phyloP scores from a whole-genome alignment of 2,329 filamentous ascomycete species.

The Aspergillus ochraceoroseus region DNA sequence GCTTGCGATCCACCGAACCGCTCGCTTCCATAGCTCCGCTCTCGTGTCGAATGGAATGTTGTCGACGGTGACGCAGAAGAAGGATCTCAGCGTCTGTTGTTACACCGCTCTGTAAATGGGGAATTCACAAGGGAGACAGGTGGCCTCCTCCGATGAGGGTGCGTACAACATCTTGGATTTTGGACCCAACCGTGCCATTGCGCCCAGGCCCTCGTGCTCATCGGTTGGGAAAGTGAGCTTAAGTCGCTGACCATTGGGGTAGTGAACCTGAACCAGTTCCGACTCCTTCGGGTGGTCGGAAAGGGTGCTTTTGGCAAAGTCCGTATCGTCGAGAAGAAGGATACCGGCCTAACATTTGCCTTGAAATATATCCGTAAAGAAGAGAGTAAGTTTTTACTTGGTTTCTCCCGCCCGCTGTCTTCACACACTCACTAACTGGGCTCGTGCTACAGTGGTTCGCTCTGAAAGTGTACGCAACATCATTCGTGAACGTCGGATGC shows the following conservation, averaged over 20 bases:
- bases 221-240: too few species aligned
- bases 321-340: conserved; percentile 95
- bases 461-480: conserved; percentile 98
- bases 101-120: conserved; percentile 59
- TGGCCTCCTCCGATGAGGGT: conserved; percentile 92
- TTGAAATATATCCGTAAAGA: conserved; percentile 98
- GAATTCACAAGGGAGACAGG: conserved; percentile 89
- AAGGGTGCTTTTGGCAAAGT: conserved; percentile 99
- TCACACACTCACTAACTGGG: conserved; percentile 13
- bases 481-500: conserved; percentile 93
- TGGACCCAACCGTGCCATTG: neutral
- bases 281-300: conserved; percentile 87
- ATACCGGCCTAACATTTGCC: conserved; percentile 88
- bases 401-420: too few species aligned
- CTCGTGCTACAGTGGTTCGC: conserved; percentile 67
- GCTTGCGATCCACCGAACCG: neutral
- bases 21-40: conserved; percentile 1
- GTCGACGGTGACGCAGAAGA: conserved; percentile 25
- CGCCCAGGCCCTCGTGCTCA: neutral
- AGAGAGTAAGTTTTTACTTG: conserved; percentile 57
- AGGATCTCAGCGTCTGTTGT: conserved; percentile 19
- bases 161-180: conserved; percentile 34
- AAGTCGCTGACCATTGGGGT: conserved; percentile 22
- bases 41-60: conserved; percentile 19
- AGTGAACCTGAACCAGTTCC: conserved; percentile 98